Conservation (phyloP, 768 basidiomycete species). For the Sarcodon sp. region DNA sequence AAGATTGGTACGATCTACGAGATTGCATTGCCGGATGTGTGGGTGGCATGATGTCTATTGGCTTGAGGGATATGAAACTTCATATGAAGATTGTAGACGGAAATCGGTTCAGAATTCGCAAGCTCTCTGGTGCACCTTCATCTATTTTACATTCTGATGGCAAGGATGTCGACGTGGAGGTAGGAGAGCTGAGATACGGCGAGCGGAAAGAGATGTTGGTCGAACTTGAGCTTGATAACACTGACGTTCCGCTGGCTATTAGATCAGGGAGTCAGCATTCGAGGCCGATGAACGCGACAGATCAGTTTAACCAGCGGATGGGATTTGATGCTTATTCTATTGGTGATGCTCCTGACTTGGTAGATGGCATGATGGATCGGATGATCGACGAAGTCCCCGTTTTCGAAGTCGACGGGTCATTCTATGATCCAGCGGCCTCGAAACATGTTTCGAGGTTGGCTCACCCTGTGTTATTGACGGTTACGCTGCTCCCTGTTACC, state of each 20-base stretch:
- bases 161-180: constrained; percentile 88
- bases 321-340: constrained; percentile 66
- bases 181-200: constrained; percentile 91
- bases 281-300: constrained; percentile 61
- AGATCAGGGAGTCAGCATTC: constrained; percentile 10
- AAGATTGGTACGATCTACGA: constrained; percentile 94
- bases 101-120: constrained; percentile 84
- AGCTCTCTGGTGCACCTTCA: constrained; percentile 83
- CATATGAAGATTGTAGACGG: constrained; percentile 90
- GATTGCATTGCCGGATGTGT: constrained; percentile 89
- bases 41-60: constrained; percentile 95
- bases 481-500: constrained; percentile 66
- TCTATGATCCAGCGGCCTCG: constrained; percentile 79
- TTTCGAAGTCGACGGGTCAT: constrained; percentile 90
- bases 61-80: constrained; percentile 83
- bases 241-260: constrained; percentile 23
- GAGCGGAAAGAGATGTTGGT: constrained; percentile 96
- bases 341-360: constrained; percentile 60
- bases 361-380: constrained; percentile 87
- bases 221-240: constrained; percentile 86
- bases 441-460: constrained; percentile 83
- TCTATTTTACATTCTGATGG: constrained; percentile 87
- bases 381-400: constrained; percentile 98
- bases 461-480: constrained; percentile 87
- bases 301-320: constrained; percentile 80